Evolutionary conservation across 495 filamentous ascomycete species (phyloP).

Genomic region (Neurospora africana): DNA sequence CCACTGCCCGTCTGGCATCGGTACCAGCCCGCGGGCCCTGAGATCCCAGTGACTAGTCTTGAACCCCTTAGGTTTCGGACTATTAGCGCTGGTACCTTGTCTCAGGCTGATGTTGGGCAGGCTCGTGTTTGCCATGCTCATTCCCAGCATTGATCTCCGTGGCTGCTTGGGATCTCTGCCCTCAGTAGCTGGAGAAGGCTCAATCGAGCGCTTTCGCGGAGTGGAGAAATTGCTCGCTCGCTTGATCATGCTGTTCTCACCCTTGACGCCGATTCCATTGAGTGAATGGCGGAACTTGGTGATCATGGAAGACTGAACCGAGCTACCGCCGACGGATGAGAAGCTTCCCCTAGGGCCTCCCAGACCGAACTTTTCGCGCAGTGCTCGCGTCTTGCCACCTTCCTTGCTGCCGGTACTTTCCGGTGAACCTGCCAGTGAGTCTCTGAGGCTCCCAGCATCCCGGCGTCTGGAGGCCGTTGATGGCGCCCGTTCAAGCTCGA

Average conservation of each 20-base stretch:
- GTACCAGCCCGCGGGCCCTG: conserved; percentile 30
- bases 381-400: conserved; percentile 20
- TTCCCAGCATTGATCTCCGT: conserved; percentile 1
- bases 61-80: conserved; percentile 2
- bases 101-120: not conserved
- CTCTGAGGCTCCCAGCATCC: not conserved
- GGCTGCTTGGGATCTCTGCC: conserved; percentile 8
- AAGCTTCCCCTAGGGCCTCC: conserved; percentile 15
- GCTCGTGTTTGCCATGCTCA: not conserved
- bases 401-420: conserved; percentile 13
- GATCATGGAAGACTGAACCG: not conserved
- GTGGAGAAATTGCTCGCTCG: conserved; percentile 15
- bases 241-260: conserved; percentile 1
- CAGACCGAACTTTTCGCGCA: conserved; percentile 22
- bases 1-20: conserved; percentile 33
- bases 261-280: not conserved
- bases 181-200: conserved; percentile 9
- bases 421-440: not conserved
- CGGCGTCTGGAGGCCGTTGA: not conserved
- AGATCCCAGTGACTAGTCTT: conserved; percentile 30
- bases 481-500: conserved; percentile 13
- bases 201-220: conserved; percentile 11
- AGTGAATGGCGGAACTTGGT: conserved; percentile 15
- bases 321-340: conserved; percentile 8
- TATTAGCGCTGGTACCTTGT: not conserved